These are phyloP conservation scores for Chalciporus sp. DNA, from an alignment of 1,284 basidiomycete genomes.

Conservation along the genomic window DNA sequence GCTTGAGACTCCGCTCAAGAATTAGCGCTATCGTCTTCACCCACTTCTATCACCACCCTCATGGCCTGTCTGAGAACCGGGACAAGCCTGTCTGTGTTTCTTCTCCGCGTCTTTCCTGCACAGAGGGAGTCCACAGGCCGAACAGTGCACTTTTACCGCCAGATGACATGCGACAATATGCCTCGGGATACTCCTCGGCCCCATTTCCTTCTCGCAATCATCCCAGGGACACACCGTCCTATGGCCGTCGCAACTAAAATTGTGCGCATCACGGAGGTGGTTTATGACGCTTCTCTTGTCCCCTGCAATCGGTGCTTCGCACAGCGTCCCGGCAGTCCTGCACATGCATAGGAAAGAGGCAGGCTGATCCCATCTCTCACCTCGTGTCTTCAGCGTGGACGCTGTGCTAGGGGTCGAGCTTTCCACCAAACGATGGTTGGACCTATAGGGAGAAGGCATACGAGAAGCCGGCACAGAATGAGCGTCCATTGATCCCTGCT, in stretches of 20 bases:
- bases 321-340: constrained; percentile 12
- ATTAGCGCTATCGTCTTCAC: constrained; percentile 9
- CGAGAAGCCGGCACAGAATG: constrained; percentile 12
- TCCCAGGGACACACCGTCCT: constrained; percentile 20
- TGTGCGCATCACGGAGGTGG: constrained; percentile 26
- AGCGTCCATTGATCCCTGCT: neutral
- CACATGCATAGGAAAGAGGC: constrained; percentile 24
- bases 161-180: constrained; percentile 30
- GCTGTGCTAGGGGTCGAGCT: constrained; percentile 18
- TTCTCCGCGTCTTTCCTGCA: constrained; percentile 30
- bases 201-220: constrained; percentile 19
- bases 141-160: constrained; percentile 25
- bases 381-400: constrained; percentile 4
- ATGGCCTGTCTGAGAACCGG: neutral
- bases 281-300: constrained; percentile 23
- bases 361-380: constrained; percentile 11
- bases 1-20: constrained; percentile 9
- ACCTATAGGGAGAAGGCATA: constrained; percentile 10
- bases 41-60: neutral
- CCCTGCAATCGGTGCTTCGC: constrained; percentile 20
- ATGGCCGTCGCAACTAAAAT: constrained; percentile 24
- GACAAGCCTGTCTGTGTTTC: constrained; percentile 24
- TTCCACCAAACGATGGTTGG: neutral
- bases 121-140: constrained; percentile 18
- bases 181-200: constrained; percentile 31